Percentiles rank a stretch among this genome's conserved stretches.
Evolutionary conservation across 495 filamentous ascomycete genomes (phyloP).

Genomic region (Lophium mytilinum): DNA sequence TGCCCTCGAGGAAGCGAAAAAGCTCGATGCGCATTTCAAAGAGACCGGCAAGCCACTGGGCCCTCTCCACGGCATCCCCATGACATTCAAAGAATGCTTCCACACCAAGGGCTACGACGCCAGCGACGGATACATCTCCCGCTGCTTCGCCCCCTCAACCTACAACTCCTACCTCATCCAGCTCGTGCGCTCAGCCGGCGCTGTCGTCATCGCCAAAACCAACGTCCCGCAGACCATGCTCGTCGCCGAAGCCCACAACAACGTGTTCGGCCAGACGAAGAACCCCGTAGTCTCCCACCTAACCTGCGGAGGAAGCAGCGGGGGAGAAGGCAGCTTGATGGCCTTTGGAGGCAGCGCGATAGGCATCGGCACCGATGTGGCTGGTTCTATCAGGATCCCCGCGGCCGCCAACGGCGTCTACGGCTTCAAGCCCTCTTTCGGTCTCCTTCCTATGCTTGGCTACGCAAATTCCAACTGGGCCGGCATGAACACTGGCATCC

Average conservation of each 20-base stretch:
- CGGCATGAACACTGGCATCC: neutral
- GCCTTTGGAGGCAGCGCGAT: slow-evolving; percentile 37
- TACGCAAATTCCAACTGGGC: neutral
- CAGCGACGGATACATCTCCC: slow-evolving; percentile 19
- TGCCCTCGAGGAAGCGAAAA: slow-evolving; percentile 36
- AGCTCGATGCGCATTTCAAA: slow-evolving; percentile 38
- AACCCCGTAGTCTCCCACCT: slow-evolving; percentile 54
- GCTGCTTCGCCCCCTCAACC: slow-evolving; percentile 13
- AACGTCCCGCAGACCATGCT: slow-evolving; percentile 51
- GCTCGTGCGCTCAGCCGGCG: slow-evolving; percentile 37
- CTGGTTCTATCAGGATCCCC: slow-evolving; percentile 28
- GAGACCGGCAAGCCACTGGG: slow-evolving; percentile 33
- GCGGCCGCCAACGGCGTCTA: slow-evolving; percentile 26
- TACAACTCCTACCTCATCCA: slow-evolving; percentile 17
- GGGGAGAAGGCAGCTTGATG: slow-evolving; percentile 49
- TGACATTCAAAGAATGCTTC: slow-evolving; percentile 38
- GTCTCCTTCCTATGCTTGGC: neutral
- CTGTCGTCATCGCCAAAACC: slow-evolving; percentile 48
- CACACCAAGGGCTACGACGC: slow-evolving; percentile 23
- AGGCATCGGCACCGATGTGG: slow-evolving; percentile 34
- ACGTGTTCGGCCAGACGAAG: slow-evolving; percentile 56
- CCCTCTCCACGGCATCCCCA: slow-evolving; percentile 39
- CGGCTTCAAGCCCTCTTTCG: slow-evolving; percentile 6
- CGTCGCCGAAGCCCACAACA: slow-evolving; percentile 39
- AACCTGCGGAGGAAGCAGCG: slow-evolving; percentile 56